A percentile compares a stretch with the other conserved stretches of the same genome.
These are phyloP conservation scores for Gossypioides kirkii DNA, from an alignment of 345 rosid genomes.

Conservation along the genomic window DNA sequence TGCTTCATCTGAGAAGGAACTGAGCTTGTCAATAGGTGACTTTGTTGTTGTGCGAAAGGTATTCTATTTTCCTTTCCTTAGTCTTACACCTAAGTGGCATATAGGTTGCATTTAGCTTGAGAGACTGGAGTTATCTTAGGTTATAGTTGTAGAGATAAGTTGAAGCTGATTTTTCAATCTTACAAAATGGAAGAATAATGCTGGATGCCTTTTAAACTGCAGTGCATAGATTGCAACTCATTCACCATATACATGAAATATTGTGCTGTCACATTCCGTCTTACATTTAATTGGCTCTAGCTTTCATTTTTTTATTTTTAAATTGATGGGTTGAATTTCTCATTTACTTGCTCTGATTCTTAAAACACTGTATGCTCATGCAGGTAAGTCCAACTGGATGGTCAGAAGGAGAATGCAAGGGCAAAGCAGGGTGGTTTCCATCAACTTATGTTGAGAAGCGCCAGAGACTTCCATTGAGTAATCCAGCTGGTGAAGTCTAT, in stretches of 20 bases:
- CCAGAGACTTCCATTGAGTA: conserved; percentile 62
- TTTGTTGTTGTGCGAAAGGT: conserved; percentile 91
- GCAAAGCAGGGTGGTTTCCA: conserved; percentile 96
- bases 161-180: background rate
- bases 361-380: background rate
- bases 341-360: conserved; percentile 1
- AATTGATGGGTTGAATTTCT: background rate
- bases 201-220: background rate
- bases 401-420: conserved; percentile 97
- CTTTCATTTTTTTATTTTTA: too few species aligned
- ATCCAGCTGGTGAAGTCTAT: conserved; percentile 41
- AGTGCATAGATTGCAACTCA: conserved; percentile 6
- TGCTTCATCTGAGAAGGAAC: conserved; percentile 83
- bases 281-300: background rate
- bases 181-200: background rate
- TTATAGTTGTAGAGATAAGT: background rate
- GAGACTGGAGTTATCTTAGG: conserved; percentile 1
- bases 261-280: background rate
- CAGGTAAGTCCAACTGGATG: conserved; percentile 84
- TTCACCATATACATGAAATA: background rate
- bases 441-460: conserved; percentile 81
- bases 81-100: background rate
- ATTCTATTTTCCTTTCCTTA: conserved; percentile 13
- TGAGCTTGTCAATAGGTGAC: conserved; percentile 78
- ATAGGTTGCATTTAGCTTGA: conserved; percentile 7